phyloP scores from a whole-genome alignment of 768 basidiomycete genomes.

The Trametes coccinea region DNA sequence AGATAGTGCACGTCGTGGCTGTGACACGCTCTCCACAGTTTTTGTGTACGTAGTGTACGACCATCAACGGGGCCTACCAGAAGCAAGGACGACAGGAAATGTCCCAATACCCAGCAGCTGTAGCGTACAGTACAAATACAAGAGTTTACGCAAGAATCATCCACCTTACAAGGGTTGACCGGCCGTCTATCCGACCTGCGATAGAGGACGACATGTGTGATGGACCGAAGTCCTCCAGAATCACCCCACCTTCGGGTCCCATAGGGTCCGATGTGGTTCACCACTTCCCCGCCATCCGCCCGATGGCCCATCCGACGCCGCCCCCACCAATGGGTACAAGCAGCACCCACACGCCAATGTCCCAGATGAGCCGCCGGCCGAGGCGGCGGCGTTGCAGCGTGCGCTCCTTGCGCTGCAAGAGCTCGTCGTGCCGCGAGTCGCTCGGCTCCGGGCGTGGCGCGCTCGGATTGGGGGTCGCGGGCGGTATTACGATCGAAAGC shows the following conservation, averaged over 20 bases:
- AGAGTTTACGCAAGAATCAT: neutral
- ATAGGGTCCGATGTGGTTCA: slow-evolving; percentile 25
- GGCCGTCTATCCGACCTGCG: slow-evolving; percentile 1
- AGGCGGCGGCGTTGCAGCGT: slow-evolving; percentile 75
- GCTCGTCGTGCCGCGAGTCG: slow-evolving; percentile 54
- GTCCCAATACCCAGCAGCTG: slow-evolving; percentile 1
- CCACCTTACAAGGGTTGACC: neutral
- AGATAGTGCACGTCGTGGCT: neutral
- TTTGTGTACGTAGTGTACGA: neutral
- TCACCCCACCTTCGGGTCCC: neutral
- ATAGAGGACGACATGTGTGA: neutral
- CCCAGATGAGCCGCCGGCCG: slow-evolving; percentile 76
- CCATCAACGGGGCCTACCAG: too few species aligned
- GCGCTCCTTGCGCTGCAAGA: slow-evolving; percentile 84
- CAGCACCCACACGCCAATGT: slow-evolving; percentile 78
- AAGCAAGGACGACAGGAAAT: neutral
- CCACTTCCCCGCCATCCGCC: slow-evolving; percentile 55
- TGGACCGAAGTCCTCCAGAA: neutral
- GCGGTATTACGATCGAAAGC: slow-evolving; percentile 78
- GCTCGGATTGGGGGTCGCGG: slow-evolving; percentile 34
- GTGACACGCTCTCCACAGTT: neutral
- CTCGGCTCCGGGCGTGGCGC: slow-evolving; percentile 27
- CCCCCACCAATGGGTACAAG: slow-evolving; percentile 60
- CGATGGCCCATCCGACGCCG: slow-evolving; percentile 57
- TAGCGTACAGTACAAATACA: slow-evolving; percentile 5